Base-by-base conservation (phyloP, 2,329 filamentous ascomycete species). In the Hypoxylon rubiginosum region DNA sequence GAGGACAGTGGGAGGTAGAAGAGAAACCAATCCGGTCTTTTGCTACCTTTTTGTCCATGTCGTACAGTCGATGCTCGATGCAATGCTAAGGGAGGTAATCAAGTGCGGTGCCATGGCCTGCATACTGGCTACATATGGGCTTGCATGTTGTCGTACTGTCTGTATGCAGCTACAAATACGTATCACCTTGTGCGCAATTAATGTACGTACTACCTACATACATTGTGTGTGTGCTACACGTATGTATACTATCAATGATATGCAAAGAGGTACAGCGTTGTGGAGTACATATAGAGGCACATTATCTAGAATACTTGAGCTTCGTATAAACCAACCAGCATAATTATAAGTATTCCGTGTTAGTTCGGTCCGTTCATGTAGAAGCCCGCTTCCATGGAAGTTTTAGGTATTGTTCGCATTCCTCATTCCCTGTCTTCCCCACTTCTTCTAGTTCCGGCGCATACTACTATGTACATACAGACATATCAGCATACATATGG, bases 361-460 rank as follows among this genome's bases (percentile, higher is more conserved):
- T 60, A 60, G 60, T 60, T 36, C 34, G 49, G 39, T 15, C 19
- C 32, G 59, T 63, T 36, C 50, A 63, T 45, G 46, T 46, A 57
- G 49, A 59, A 52, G 6, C 45, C 34, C 21, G 45, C 28, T 43
- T 41, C 17, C 15, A 30, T 50, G 45, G n/a, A 28, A 48, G 45
- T 26, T 48, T 48, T 48, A 26, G 24, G 21, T 60, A 50, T 58
- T 32, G 53, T 62, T 64, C 57, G 51, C 57, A 61, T 67, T 64
- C 54, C 39, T 43, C 28, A 19, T 43, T 43, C n/a, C 39, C 3
- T 43, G n/a, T n/a, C 30, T 28, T 54, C 43, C 62, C 66, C 62
- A 66, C 62, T 51, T 60, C 36, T 66, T 69, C 66, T 69, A 69
- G 63, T 66, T 69, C 59, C 66, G 62, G 66, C 57, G 63, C 59